Evolutionary conservation across 176 grass and related monocot species (phyloP), one percentile per base, ranked within the genome.

Genomic region (sorghum (Sorghum bicolor)): DNA sequence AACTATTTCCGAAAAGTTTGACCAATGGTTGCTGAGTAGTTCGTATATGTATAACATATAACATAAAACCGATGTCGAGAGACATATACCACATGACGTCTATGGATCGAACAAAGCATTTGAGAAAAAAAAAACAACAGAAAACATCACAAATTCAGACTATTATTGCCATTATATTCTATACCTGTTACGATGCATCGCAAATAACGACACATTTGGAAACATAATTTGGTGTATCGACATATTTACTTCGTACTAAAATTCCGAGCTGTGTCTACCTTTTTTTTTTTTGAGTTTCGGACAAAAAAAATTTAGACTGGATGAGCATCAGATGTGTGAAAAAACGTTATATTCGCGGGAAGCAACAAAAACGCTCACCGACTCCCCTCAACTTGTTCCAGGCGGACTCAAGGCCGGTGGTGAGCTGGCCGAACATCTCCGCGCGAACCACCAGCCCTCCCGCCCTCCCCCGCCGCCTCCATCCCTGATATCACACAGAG

Each of bases 371-470:
- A 15, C 26, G 13, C 89, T 83, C 69, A 98, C 96, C 93, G 77
- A 87, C 91, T 48, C 96, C 96, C 8, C 87, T 83, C 57, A 98
- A 80, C 83, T 98, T 98, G 89, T 98, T 98, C 96, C 96, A 98
- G 6, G 96, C 93, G n/a, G 93, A 88, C 70, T 98, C 96, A 4
- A 98, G 94, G 19, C 96, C 93, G 41, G 71, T 90, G 30, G 96
- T 98, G 84, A 98, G 91, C 85, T 95, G 93, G 19, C 96, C 96
- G 58, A 95, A 98, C 96, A 90, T 98, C 93, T 98, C 96, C 31
- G 93, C 93, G 24, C 91, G 85, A 78, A 98, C 95, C 24, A 83
- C 86, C 82, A 93, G 62, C 30, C 79, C 69, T 58, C 76, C 79
- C 0, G 81, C 60, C 77, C 90, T 62, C 45, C 47, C 71, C n/a